These are phyloP conservation scores for Moricandia moricandioides DNA, from an alignment of 345 rosid species.

Conservation along the genomic window DNA sequence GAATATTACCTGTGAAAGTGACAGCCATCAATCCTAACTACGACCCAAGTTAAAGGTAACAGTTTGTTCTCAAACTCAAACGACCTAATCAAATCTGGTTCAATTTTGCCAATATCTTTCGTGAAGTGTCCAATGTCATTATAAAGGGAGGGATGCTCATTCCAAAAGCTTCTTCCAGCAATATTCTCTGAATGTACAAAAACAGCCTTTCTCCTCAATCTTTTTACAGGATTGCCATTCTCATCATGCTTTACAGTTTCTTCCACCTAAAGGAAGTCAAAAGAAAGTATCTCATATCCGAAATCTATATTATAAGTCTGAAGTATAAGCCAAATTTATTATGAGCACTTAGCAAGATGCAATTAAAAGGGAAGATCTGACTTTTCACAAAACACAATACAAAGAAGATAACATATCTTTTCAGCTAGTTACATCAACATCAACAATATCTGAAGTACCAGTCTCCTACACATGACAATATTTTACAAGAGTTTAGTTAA, in stretches of 20 bases:
- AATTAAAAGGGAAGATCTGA: neutral
- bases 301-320: neutral
- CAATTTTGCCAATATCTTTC: constrained; percentile 53
- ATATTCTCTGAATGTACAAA: constrained; percentile 58
- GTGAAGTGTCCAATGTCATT: constrained; percentile 58
- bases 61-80: constrained; percentile 70
- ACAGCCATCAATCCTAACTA: constrained; percentile 88
- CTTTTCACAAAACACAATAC: neutral
- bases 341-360: constrained; percentile 9
- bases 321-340: neutral
- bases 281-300: neutral
- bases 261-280: constrained; percentile 52
- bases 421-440: constrained; percentile 6
- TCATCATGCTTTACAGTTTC: constrained; percentile 66
- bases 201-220: constrained; percentile 62
- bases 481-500: neutral
- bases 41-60: constrained; percentile 78
- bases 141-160: constrained; percentile 51
- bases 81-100: constrained; percentile 59
- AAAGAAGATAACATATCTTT: neutral
- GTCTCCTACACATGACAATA: neutral
- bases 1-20: constrained; percentile 82
- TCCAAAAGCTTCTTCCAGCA: constrained; percentile 73
- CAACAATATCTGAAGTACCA: neutral
- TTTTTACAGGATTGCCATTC: constrained; percentile 66